phyloP scores from a whole-genome alignment of 176 grass and related monocot genomes.

The Melocanna baccifera region DNA sequence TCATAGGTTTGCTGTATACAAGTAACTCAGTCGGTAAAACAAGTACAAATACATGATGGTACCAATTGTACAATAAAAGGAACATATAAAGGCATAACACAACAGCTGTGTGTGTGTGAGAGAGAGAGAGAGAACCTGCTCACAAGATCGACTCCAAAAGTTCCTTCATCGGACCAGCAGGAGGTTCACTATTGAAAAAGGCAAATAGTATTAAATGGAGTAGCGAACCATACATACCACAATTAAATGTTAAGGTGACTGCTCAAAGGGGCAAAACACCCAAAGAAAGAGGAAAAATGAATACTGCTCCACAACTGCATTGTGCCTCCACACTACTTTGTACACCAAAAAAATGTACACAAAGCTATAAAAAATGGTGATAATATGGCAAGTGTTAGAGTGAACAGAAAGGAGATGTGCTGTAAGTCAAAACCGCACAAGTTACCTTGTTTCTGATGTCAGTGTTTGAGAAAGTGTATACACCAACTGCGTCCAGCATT shows the following conservation, averaged over 20 bases:
- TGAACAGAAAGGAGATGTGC: not conserved
- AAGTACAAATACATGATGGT: not conserved
- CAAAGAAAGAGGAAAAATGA: not conserved
- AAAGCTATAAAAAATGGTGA: not conserved
- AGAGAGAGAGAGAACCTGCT: slow-evolving; percentile 35
- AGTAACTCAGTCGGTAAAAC: not conserved
- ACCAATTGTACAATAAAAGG: not conserved
- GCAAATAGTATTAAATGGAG: not conserved
- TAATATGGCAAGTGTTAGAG: not conserved
- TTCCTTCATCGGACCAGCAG: slow-evolving; percentile 59
- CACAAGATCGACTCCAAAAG: slow-evolving; percentile 76
- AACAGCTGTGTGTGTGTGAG: not conserved
- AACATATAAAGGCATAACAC: not conserved
- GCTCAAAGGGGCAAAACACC: not conserved
- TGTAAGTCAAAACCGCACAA: slow-evolving; percentile 23
- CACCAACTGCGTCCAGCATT: slow-evolving; percentile 96
- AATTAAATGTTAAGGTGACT: not conserved
- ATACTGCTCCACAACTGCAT: not conserved
- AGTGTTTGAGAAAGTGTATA: slow-evolving; percentile 98
- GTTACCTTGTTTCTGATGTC: slow-evolving; percentile 77
- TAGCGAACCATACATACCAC: not conserved
- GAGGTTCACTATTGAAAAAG: slow-evolving; percentile 56
- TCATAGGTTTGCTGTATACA: not conserved
- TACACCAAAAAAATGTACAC: not conserved
- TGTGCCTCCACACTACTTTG: slow-evolving; percentile 3